phyloP scores from a whole-genome alignment of 2,329 filamentous ascomycete genomes.

The Cytospora mali region DNA sequence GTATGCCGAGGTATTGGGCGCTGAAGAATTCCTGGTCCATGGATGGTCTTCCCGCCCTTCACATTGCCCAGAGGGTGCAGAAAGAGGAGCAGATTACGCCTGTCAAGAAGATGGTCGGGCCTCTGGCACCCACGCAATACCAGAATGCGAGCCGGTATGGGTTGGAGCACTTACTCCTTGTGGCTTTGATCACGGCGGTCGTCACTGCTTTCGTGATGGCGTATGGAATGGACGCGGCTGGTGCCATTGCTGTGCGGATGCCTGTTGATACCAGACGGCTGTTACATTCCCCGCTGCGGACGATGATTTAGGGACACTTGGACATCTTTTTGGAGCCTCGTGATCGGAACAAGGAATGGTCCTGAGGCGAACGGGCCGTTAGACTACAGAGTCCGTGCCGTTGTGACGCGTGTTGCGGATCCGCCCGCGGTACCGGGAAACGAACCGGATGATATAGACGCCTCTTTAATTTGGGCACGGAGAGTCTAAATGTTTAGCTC shows the following conservation, averaged over 20 bases:
- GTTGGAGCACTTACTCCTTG: slow-evolving; percentile 22
- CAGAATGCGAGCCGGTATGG: slow-evolving; percentile 13
- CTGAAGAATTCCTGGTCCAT: slow-evolving; percentile 45
- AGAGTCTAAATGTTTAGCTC: too few relatives aligned
- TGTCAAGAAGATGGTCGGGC: slow-evolving; percentile 45
- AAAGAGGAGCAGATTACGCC: slow-evolving; percentile 39
- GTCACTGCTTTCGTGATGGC: slow-evolving; percentile 13
- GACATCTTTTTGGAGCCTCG: too few relatives aligned
- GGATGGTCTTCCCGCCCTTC: slow-evolving; percentile 43
- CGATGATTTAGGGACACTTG: not conserved
- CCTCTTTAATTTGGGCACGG: too few relatives aligned
- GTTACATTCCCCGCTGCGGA: slow-evolving; percentile 18
- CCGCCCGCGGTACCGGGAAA: too few relatives aligned
- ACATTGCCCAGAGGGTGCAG: slow-evolving; percentile 36
- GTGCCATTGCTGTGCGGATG: slow-evolving; percentile 15
- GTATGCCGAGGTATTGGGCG: slow-evolving; percentile 44
- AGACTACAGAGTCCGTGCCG: not conserved
- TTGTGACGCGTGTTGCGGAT: not conserved
- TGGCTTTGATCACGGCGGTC: slow-evolving; percentile 16
- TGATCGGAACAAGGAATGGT: not conserved
- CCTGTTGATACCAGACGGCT: slow-evolving; percentile 18
- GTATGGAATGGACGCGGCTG: slow-evolving; percentile 22
- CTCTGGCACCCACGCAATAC: slow-evolving; percentile 32
- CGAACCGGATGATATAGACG: too few relatives aligned
- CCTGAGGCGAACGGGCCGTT: not conserved